Evolutionary conservation across 768 basidiomycete genomes (phyloP), one percentile per base, ranked within the genome.

Genomic region (Fibroporia radiculosa): DNA sequence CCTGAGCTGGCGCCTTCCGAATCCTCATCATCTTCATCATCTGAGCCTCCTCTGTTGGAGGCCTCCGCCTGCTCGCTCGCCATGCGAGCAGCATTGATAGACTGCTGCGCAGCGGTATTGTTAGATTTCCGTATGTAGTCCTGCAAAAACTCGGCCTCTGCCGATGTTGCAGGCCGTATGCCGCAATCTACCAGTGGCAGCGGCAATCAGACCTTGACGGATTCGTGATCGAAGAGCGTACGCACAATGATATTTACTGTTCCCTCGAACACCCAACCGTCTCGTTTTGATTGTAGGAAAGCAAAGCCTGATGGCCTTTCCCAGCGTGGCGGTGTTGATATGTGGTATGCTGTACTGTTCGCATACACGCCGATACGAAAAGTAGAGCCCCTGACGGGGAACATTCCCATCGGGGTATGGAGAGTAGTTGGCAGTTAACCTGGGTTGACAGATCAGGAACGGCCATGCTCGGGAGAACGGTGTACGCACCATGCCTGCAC

Each of bases 241-340:
- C 83, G 53, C 53, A 91, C 89, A 95, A 66, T 93, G 91, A 67
- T 95, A 95, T 74, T 93, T 93, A 70, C 87, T 90, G 71, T 95
- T 93, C 40, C 92, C 92, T 66, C 93, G 71, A 48, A 90, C 90
- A 48, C 93, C 93, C 48, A 96, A 66, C 47, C 93, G 84, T 54
- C 93, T 75, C 40, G 93, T 95, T 76, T 92, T 93, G 74, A 96
- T 93, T 50, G 85, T 88, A 39, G 89, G 89, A 68, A 92, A 96
- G 63, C 90, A 93, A 44, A 88, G 77, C 50, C 91, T 77, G 59
- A 96, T 92, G 36, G 92, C 91, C 65, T 96, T 96, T 50, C 93
- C 93, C 56, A 96, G 75, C 1, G 92, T 92, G 53, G 93, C 93
- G 28, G 92, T 91, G 71, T 93, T 96, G 70, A 95, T 90, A 59